Evolutionary conservation across 305 asterid genomes (phyloP), one percentile per base, ranked within the genome.

Genomic region (Fraxinus greggii): DNA sequence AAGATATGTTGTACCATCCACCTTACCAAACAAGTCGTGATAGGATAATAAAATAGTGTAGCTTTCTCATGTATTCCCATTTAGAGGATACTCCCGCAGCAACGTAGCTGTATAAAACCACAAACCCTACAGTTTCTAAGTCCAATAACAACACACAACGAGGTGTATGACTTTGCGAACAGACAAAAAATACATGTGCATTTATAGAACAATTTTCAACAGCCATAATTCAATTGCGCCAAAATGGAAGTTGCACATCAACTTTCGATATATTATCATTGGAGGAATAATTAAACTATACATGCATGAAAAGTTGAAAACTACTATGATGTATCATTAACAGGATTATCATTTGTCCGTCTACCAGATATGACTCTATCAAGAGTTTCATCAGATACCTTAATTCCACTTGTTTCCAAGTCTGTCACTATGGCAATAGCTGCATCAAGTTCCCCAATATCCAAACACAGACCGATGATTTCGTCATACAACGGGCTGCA

Each of bases 401-500:
- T 88, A 88, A 96, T 90, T 73, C 98, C 99, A 67, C 93, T 87
- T 7, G 97, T 93, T 92, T 96, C 99, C 90, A 96, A 82, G 85
- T 96, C 97, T 8, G 98, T 93, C 17, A 94, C 98, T 61, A 96
- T 90, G 84, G 98, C 99, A 67, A 96, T 83, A 28, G 99, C 92
- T 15, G 99, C 98, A 75, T 96, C 99, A 21, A 94, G 93, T 74
- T 96, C 99, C 78, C 97, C 98, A 59, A 94, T 93, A 84, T 96
- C 99, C 67, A 96, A 88, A 75, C 99, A 94, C 79, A 92, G 72
- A 61, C 88, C 86, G 78, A 96, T 88, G 76, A 93, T 85, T 85
- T 96, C 99, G 3, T 96, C 97, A n/a, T 94, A 96, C 89, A 96
- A 88, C 5, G 97, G 91, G 84, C 98, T 94, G 97, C 84, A 86